These are phyloP conservation scores for Paxillus rubicundulus DNA, from an alignment of 768 basidiomycete genomes.

Conservation along the genomic window DNA sequence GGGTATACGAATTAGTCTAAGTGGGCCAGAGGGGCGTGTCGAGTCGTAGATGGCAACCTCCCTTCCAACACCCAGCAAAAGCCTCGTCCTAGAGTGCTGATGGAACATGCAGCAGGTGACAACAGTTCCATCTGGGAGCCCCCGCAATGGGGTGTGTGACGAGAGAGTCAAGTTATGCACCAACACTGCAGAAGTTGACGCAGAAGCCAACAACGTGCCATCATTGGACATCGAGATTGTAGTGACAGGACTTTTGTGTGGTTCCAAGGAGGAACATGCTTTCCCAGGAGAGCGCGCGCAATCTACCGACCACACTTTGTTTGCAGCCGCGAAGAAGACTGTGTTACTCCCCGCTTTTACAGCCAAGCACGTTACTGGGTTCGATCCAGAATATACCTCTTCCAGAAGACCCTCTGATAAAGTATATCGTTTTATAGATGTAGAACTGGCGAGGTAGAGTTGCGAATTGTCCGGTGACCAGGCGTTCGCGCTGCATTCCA, in stretches of 20 bases:
- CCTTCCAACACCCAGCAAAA: constrained; percentile 53
- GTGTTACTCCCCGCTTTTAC: constrained; percentile 36
- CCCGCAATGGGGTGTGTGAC: constrained; percentile 53
- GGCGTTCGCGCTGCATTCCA: constrained; percentile 26
- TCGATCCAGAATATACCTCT: constrained; percentile 38
- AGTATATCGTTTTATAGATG: constrained; percentile 53
- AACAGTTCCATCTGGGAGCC: constrained; percentile 41
- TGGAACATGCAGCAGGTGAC: constrained; percentile 59
- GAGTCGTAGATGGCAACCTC: constrained; percentile 64
- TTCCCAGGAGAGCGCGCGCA: constrained; percentile 37
- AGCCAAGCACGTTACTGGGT: constrained; percentile 30
- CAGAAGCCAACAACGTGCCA: constrained; percentile 52
- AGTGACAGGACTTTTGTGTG: constrained; percentile 49
- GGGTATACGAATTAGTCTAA: constrained; percentile 49
- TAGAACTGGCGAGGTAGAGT: constrained; percentile 52
- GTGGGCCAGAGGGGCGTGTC: constrained; percentile 52
- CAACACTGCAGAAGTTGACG: constrained; percentile 50
- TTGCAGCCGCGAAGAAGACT: constrained; percentile 47
- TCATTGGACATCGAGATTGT: constrained; percentile 62
- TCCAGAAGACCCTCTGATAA: constrained; percentile 43
- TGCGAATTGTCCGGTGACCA: constrained; percentile 59
- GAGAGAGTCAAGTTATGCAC: constrained; percentile 58
- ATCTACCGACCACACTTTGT: constrained; percentile 52
- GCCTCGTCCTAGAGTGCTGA: constrained; percentile 55
- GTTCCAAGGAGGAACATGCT: constrained; percentile 46